phyloP scores from a whole-genome alignment of 441 rosid species.

The Mallotus repandus region DNA sequence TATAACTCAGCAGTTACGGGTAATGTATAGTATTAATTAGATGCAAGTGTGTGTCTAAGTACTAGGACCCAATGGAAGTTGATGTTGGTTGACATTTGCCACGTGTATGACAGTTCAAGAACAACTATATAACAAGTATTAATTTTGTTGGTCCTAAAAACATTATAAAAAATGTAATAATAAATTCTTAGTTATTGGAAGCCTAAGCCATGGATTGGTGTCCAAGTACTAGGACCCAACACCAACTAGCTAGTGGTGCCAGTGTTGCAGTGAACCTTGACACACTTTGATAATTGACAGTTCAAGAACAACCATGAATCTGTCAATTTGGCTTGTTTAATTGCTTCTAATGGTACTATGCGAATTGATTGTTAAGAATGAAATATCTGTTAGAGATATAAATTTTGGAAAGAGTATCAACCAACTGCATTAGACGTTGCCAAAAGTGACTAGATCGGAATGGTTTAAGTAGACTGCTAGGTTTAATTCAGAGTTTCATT shows the following conservation, averaged over 20 bases:
- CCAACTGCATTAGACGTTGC: no score
- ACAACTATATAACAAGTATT: no score
- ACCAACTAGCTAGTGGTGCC: neutral
- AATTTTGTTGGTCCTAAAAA: neutral
- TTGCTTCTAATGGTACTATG: no score
- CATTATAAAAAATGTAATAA: neutral
- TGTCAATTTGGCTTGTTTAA: no score
- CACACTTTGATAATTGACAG: constrained; percentile 21
- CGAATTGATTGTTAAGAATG: no score
- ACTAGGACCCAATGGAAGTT: constrained; percentile 13
- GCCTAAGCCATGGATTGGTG: neutral
- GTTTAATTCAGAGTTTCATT: no score
- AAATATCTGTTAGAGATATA: no score
- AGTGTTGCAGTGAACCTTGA: constrained; percentile 36
- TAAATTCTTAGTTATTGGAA: neutral
- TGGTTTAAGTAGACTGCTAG: no score
- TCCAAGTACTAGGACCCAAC: constrained; percentile 24
- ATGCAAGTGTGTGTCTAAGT: constrained; percentile 20
- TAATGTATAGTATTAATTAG: neutral
- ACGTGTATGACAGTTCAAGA: constrained; percentile 44
- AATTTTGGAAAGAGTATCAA: no score
- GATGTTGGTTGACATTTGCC: constrained; percentile 29
- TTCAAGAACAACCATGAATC: constrained; percentile 10
- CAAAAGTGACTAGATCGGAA: no score
- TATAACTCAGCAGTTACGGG: no score